Percentiles rank a stretch among this genome's conserved stretches.
Conservation (phyloP, 1,284 basidiomycete genomes). For the Acaromyces ingoldii region DNA sequence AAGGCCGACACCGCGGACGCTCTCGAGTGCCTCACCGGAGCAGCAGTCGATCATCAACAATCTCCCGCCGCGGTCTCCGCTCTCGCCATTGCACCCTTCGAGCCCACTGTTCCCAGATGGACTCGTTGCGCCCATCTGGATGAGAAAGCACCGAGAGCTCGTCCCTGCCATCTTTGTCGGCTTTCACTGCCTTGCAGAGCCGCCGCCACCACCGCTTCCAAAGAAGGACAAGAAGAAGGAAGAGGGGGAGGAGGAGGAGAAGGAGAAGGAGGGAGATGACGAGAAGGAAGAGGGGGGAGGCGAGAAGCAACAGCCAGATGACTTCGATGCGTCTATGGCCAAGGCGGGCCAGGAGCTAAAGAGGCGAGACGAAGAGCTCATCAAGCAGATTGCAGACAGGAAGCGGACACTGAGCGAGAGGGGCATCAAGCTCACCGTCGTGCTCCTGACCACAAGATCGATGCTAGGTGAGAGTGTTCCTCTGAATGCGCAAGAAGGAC, state of each 20-base stretch:
- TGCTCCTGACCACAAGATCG: conserved; percentile 78
- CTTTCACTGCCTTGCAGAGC: conserved; percentile 74
- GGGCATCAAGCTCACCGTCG: conserved; percentile 87
- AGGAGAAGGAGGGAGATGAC: conserved; percentile 55
- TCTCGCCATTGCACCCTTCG: conserved; percentile 79
- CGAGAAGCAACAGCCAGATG: conserved; percentile 53
- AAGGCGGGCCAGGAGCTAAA: conserved; percentile 26
- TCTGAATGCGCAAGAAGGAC: neutral
- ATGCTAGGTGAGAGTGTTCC: conserved; percentile 53
- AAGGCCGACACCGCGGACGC: conserved; percentile 55
- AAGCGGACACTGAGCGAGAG: conserved; percentile 75
- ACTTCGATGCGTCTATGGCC: conserved; percentile 50
- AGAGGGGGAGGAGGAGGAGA: conserved; percentile 34
- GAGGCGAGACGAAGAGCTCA: conserved; percentile 62
- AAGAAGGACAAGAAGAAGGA: neutral
- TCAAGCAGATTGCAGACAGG: conserved; percentile 66
- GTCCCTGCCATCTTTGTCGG: conserved; percentile 87
- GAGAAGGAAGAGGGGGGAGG: neutral
- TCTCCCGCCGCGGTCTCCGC: conserved; percentile 65
- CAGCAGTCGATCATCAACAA: conserved; percentile 10
- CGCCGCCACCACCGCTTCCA: neutral
- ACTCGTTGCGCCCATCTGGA: conserved; percentile 92
- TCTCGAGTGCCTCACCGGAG: conserved; percentile 7
- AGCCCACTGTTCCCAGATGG: conserved; percentile 91
- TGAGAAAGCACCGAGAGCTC: conserved; percentile 85